These are phyloP conservation scores for Trichophyton simii DNA, from an alignment of 2,329 filamentous ascomycete species.

Conservation along the genomic window DNA sequence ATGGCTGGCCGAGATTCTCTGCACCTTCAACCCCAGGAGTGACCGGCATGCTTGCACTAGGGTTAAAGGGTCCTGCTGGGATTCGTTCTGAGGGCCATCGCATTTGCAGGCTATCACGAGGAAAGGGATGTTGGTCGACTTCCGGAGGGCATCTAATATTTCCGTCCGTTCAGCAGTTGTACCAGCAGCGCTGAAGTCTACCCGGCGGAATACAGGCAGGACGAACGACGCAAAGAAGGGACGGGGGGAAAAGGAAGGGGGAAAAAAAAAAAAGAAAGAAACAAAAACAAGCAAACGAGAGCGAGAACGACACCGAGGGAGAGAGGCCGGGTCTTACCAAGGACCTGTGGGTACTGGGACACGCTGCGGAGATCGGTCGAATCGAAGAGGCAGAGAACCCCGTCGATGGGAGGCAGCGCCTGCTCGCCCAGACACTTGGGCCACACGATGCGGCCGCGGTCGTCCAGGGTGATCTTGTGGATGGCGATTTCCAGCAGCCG, in stretches of 20 bases:
- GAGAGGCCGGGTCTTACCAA: conserved; percentile 47
- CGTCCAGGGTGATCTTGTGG: conserved; percentile 39
- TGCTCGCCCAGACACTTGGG: conserved; percentile 48
- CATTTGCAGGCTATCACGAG: conserved; percentile 83
- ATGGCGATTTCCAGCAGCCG: conserved; percentile 45
- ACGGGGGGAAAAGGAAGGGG: too few species aligned
- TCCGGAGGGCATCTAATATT: conserved; percentile 57
- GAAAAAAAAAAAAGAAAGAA: background rate
- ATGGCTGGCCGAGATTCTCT: conserved; percentile 58
- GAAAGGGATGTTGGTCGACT: conserved; percentile 55
- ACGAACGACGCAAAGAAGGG: too few species aligned
- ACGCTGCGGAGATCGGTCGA: conserved; percentile 67
- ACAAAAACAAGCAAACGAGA: background rate
- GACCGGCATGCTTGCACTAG: conserved; percentile 52
- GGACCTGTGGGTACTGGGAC: conserved; percentile 57
- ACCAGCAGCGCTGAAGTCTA: background rate
- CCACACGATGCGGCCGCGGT: conserved; percentile 37
- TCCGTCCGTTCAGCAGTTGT: background rate
- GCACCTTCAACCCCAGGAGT: conserved; percentile 56
- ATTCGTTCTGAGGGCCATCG: conserved; percentile 58
- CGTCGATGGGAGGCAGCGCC: conserved; percentile 64
- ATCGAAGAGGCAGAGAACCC: conserved; percentile 77
- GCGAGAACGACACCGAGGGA: background rate
- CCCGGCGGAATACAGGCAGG: background rate
- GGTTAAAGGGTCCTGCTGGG: conserved; percentile 56